Conservation (phyloP, 495 filamentous ascomycete species). For the Annulohypoxylon stygium region DNA sequence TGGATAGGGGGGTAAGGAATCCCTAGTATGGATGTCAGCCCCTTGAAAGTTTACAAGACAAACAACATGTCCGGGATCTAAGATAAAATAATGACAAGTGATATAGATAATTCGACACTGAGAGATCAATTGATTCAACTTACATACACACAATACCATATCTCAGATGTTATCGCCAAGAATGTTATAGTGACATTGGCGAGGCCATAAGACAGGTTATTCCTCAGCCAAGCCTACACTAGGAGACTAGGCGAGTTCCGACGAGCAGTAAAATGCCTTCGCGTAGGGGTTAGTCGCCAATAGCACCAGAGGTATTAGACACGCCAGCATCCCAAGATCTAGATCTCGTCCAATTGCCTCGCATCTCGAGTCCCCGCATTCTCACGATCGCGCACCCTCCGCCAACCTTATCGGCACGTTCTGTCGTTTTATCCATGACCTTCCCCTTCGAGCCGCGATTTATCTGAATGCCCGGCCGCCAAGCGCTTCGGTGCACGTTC, state of each 20-base stretch:
- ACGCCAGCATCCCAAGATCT: conserved; percentile 16
- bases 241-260: conserved; percentile 5
- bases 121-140: background rate
- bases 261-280: background rate
- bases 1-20: too few relatives aligned
- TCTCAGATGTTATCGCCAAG: background rate
- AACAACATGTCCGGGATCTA: background rate
- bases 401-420: conserved; percentile 48
- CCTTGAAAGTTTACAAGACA: background rate
- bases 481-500: conserved; percentile 35
- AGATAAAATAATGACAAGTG: background rate
- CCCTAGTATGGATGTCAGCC: background rate
- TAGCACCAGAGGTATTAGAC: conserved; percentile 25
- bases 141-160: background rate
- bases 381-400: conserved; percentile 36
- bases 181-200: background rate
- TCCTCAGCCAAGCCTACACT: conserved; percentile 3
- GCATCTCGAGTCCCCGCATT: conserved; percentile 21
- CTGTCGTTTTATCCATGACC: conserved; percentile 34
- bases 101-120: background rate
- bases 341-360: conserved; percentile 10
- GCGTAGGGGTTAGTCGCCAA: conserved; percentile 18
- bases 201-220: background rate
- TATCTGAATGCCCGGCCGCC: conserved; percentile 13
- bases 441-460: conserved; percentile 33